These are phyloP conservation scores for Eleusine indica DNA, from an alignment of 176 grass and related monocot species.

Conservation along the genomic window DNA sequence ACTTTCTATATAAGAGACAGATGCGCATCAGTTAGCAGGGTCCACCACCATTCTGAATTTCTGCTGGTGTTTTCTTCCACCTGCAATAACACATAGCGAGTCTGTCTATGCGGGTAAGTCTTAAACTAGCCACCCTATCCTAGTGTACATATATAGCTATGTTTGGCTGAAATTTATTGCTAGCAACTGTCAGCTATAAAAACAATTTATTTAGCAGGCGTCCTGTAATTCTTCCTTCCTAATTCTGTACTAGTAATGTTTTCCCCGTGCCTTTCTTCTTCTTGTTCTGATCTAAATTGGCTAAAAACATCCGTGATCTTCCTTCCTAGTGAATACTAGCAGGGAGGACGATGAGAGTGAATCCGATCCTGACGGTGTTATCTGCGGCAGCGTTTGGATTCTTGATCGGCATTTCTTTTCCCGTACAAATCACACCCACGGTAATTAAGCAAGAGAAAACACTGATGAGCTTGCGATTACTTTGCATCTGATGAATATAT, in stretches of 20 bases:
- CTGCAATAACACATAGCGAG: background rate
- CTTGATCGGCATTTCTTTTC: conserved; percentile 14
- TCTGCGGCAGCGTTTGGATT: background rate
- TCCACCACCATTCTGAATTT: background rate
- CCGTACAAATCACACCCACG: conserved; percentile 5
- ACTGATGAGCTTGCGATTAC: too few relatives aligned
- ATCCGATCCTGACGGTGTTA: background rate
- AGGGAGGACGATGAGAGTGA: background rate
- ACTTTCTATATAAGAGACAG: background rate
- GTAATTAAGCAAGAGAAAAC: background rate
- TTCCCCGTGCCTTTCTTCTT: background rate
- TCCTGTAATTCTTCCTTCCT: background rate
- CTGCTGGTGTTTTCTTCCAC: background rate
- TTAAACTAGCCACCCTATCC: background rate
- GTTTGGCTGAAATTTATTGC: background rate
- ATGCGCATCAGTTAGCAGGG: background rate
- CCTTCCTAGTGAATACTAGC: background rate
- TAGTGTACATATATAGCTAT: background rate
- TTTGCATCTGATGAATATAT: too few relatives aligned
- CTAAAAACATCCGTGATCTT: background rate
- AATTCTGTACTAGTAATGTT: too few relatives aligned
- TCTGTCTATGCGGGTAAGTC: background rate
- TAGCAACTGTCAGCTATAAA: background rate
- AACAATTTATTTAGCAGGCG: background rate
- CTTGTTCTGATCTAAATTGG: background rate